Conservation (phyloP, 345 rosid species). For the Rubroshorea leprosula region DNA sequence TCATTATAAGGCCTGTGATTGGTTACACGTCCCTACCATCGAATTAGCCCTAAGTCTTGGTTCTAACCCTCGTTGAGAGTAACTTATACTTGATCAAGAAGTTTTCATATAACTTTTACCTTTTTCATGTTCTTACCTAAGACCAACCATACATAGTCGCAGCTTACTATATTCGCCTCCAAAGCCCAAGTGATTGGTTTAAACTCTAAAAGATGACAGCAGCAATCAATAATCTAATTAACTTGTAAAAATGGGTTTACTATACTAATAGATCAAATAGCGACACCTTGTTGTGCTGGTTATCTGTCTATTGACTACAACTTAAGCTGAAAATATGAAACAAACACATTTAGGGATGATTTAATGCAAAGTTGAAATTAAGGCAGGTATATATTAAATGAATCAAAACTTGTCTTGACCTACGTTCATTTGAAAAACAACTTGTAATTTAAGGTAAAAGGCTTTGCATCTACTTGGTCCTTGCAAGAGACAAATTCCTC, state of each 20-base stretch:
- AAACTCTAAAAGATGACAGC: slow-evolving; percentile 6
- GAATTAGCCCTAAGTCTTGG: too few species aligned
- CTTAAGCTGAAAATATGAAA: background rate
- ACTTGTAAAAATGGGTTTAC: slow-evolving; percentile 8
- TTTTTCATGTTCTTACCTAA: too few species aligned
- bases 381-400: slow-evolving; percentile 8
- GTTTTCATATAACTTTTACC: too few species aligned
- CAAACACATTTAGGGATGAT: slow-evolving; percentile 9
- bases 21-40: too few species aligned
- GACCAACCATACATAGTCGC: too few species aligned
- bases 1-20: too few species aligned
- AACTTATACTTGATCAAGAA: too few species aligned
- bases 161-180: background rate
- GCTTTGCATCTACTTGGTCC: slow-evolving; percentile 19
- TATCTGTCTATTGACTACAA: slow-evolving; percentile 5
- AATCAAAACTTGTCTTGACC: slow-evolving; percentile 22
- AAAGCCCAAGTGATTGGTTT: slow-evolving; percentile 9
- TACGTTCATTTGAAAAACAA: slow-evolving; percentile 6
- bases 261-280: background rate
- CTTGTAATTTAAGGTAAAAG: slow-evolving; percentile 6
- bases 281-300: slow-evolving; percentile 12
- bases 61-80: too few species aligned
- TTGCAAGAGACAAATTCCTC: slow-evolving; percentile 21
- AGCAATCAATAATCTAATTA: background rate
- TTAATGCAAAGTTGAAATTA: slow-evolving; percentile 16